phyloP scores from a whole-genome alignment of 768 basidiomycete genomes.

The Vishniacozyma victoriae region DNA sequence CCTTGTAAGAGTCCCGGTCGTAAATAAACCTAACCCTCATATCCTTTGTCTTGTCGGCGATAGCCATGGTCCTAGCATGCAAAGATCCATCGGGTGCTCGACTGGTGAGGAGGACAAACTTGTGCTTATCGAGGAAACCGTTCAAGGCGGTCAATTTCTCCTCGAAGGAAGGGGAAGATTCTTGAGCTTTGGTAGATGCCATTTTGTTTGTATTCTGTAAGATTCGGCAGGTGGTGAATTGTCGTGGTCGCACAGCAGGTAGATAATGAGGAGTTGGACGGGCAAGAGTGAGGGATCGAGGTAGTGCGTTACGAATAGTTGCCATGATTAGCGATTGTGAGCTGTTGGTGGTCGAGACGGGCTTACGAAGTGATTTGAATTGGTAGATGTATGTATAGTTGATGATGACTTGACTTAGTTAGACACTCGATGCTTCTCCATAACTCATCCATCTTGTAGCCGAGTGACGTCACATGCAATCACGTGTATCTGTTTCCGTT shows the following conservation, averaged over 20 bases:
- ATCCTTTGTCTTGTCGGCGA: constrained; percentile 53
- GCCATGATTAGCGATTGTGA: not conserved
- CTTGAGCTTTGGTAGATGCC: constrained; percentile 55
- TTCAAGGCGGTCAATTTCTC: constrained; percentile 60
- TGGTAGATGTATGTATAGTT: not conserved
- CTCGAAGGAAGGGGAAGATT: constrained; percentile 18
- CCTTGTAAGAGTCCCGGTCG: constrained; percentile 36
- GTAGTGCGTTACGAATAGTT: not conserved
- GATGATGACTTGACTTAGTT: not conserved
- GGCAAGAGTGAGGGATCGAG: not conserved
- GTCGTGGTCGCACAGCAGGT: not conserved
- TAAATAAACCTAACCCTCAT: constrained; percentile 44
- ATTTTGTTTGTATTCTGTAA: not conserved
- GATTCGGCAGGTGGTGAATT: not conserved
- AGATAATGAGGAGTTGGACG: not conserved
- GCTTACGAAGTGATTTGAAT: not conserved
- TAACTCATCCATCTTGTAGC: no score
- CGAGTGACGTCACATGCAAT: not conserved
- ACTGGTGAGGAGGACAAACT: constrained; percentile 73
- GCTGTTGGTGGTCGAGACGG: not conserved
- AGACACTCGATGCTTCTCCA: not conserved
- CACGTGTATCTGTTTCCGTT: not conserved
- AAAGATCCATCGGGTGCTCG: constrained; percentile 61
- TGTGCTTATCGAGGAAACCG: constrained; percentile 58
- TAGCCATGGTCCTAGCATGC: constrained; percentile 76